Percentiles rank a stretch among this genome's conserved stretches.
Evolutionary conservation across 192 early-diverging fungal species (phyloP).

Genomic region (Kappamyces sp.): DNA sequence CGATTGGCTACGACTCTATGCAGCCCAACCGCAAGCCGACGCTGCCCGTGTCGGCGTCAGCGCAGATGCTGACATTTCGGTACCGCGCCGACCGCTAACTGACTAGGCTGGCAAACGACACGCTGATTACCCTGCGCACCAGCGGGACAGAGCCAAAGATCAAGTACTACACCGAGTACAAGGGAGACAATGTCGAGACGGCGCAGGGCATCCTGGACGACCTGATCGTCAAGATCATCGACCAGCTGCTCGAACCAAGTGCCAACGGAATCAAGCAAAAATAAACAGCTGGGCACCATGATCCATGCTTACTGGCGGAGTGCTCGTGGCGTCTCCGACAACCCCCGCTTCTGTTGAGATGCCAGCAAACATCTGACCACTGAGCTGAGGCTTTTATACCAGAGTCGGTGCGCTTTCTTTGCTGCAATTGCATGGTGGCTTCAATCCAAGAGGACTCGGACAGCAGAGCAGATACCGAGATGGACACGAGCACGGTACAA

Average conservation of each 20-base stretch:
- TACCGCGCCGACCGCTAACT: conserved; percentile 35
- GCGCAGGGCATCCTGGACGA: conserved; percentile 1
- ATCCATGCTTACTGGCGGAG: no score
- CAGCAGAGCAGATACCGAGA: no score
- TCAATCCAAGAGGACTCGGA: no score
- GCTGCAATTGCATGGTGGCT: no score
- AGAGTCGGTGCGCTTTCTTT: no score
- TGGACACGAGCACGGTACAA: no score
- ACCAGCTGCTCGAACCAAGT: conserved; percentile 6
- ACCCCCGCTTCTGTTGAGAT: no score
- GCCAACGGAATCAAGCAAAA: no score
- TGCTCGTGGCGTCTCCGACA: no score
- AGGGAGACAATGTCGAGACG: neutral
- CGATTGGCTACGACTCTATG: conserved; percentile 69
- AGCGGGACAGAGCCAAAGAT: conserved; percentile 82
- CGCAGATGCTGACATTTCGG: conserved; percentile 90
- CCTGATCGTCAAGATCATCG: conserved; percentile 12
- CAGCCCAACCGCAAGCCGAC: conserved; percentile 47
- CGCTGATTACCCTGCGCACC: conserved; percentile 25
- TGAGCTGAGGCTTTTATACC: no score
- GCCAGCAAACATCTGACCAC: no score
- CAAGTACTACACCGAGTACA: conserved; percentile 35
- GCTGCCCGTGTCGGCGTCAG: conserved; percentile 65
- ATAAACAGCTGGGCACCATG: no score
- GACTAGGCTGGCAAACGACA: conserved; percentile 16